Conservation (phyloP, 2,329 filamentous ascomycete species). For the Diaporthe helianthi region DNA sequence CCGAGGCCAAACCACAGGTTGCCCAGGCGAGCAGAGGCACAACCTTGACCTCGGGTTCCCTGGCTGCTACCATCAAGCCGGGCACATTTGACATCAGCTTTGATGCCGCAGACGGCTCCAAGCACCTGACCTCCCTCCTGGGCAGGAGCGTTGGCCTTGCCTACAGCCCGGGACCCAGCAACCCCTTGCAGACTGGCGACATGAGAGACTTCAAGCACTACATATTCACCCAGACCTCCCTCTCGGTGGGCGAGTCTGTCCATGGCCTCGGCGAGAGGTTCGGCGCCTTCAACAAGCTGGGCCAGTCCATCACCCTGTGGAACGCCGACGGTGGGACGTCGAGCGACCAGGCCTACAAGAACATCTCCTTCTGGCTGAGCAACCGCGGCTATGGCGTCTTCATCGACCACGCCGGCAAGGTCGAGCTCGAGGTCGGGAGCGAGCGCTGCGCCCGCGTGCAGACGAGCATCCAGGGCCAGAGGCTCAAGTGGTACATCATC, state of each 20-base stretch:
- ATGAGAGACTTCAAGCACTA: conserved; percentile 61
- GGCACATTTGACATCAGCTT: conserved; percentile 64
- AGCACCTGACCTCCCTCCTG: conserved; percentile 60
- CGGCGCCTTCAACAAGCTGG: conserved; percentile 78
- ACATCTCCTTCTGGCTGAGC: conserved; percentile 73
- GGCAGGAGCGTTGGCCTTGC: conserved; percentile 64
- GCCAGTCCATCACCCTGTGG: conserved; percentile 72
- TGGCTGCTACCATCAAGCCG: conserved; percentile 59
- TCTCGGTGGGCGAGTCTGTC: conserved; percentile 68
- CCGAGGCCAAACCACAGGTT: conserved; percentile 49
- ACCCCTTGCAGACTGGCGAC: conserved; percentile 60
- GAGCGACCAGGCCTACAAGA: conserved; percentile 76
- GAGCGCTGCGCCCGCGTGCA: conserved; percentile 76
- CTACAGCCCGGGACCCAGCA: conserved; percentile 60
- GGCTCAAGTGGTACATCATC: conserved; percentile 77
- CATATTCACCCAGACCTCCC: conserved; percentile 62
- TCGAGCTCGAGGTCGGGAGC: conserved; percentile 77
- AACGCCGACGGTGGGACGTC: conserved; percentile 71
- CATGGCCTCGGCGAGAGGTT: conserved; percentile 81
- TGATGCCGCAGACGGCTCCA: conserved; percentile 55
- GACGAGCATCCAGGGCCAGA: conserved; percentile 71
- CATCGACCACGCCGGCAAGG: conserved; percentile 72
- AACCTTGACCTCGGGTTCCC: conserved; percentile 56
- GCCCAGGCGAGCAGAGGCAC: conserved; percentile 52
- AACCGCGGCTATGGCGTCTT: conserved; percentile 80